These are phyloP conservation scores for Bryoglossum gracile DNA, from an alignment of 495 filamentous ascomycete genomes.

Conservation along the genomic window DNA sequence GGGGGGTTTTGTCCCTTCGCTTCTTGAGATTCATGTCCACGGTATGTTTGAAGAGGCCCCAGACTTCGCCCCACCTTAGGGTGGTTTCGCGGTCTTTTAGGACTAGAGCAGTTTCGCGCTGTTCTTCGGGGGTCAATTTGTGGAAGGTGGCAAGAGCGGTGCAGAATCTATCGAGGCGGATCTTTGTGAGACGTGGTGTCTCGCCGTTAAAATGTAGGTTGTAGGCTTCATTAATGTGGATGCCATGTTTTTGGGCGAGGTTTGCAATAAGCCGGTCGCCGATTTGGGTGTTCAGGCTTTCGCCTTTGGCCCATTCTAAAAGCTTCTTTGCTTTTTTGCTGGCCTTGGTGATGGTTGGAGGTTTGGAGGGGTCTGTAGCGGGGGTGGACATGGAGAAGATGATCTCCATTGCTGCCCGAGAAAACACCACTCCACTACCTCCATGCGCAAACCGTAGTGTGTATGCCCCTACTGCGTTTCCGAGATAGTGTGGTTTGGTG, in stretches of 20 bases:
- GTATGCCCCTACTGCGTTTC: slow-evolving; percentile 43
- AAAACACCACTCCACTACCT: slow-evolving; percentile 38
- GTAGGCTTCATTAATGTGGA: slow-evolving; percentile 39
- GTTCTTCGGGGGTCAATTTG: slow-evolving; percentile 26
- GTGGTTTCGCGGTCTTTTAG: too few relatives aligned
- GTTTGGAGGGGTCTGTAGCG: slow-evolving; percentile 25
- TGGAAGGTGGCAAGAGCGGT: slow-evolving; percentile 36
- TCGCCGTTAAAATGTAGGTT: slow-evolving; percentile 41
- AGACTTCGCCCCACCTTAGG: too few relatives aligned
- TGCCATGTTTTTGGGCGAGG: slow-evolving; percentile 32
- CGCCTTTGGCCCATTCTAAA: slow-evolving; percentile 28
- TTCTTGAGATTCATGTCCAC: slow-evolving; percentile 29
- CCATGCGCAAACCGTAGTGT: slow-evolving; percentile 41
- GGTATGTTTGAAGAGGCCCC: slow-evolving; percentile 29
- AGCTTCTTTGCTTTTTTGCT: too few relatives aligned
- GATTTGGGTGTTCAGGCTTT: slow-evolving; percentile 33
- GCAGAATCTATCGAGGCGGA: slow-evolving; percentile 36
- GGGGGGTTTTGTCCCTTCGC: too few relatives aligned
- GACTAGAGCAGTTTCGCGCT: slow-evolving; percentile 33
- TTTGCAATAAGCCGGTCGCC: slow-evolving; percentile 38
- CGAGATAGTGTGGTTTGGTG: slow-evolving; percentile 35
- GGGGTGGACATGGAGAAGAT: slow-evolving; percentile 31
- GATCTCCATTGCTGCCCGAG: slow-evolving; percentile 32
- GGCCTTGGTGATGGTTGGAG: too few relatives aligned
- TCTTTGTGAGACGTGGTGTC: slow-evolving; percentile 32